Conservation (phyloP, 768 basidiomycete genomes). For the Cyclocybe aegerita region DNA sequence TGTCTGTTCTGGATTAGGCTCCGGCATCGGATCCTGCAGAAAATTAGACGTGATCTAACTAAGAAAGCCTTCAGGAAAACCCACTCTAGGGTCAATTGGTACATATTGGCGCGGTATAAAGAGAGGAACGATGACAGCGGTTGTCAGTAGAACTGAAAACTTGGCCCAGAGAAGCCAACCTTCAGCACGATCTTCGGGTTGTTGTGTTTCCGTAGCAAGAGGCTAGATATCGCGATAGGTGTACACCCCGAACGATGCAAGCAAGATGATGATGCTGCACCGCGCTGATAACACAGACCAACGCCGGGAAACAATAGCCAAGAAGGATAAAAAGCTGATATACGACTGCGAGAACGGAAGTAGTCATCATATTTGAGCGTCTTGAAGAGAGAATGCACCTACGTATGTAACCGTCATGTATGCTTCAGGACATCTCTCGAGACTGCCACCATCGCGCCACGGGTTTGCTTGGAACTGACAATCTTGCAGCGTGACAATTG, state of each 20-base stretch:
- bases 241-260: constrained; percentile 40
- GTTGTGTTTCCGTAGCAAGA: constrained; percentile 42
- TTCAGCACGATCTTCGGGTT: constrained; percentile 41
- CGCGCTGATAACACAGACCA: not conserved
- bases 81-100: constrained; percentile 47
- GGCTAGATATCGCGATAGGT: constrained; percentile 56
- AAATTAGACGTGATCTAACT: not conserved
- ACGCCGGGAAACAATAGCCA: too few species aligned
- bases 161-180: constrained; percentile 49
- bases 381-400: too few species aligned
- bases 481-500: too few species aligned
- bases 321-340: too few species aligned
- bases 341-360: too few species aligned
- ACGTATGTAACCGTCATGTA: too few species aligned
- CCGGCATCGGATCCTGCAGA: constrained; percentile 26
- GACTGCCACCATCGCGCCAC: too few species aligned
- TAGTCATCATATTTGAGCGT: too few species aligned
- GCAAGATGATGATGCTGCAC: constrained; percentile 23
- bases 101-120: constrained; percentile 48
- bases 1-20: constrained; percentile 46
- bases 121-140: constrained; percentile 42
- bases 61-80: not conserved
- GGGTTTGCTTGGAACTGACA: too few species aligned
- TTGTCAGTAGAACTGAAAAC: constrained; percentile 38
- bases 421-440: too few species aligned